Percentiles rank a stretch among this genome's conserved stretches.
Conservation (phyloP, 257 asterid genomes). For the Cordia subcordata region DNA sequence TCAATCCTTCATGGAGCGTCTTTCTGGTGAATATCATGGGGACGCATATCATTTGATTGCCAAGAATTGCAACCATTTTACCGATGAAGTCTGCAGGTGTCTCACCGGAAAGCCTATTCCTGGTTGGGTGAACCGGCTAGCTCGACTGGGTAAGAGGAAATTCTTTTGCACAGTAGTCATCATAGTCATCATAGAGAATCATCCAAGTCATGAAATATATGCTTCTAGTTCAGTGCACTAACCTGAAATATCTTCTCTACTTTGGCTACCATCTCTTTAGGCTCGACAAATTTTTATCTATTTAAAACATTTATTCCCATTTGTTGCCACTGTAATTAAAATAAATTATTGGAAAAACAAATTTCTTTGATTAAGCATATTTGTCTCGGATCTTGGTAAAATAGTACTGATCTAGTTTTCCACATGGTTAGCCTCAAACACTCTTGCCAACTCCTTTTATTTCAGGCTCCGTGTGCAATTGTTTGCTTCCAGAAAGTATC, state of each 20-base stretch:
- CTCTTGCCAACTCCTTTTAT: background rate
- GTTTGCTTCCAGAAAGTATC: constrained; percentile 78
- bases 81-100: constrained; percentile 65
- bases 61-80: constrained; percentile 92
- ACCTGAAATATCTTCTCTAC: no score
- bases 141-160: constrained; percentile 61
- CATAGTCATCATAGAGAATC: constrained; percentile 4
- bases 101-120: constrained; percentile 83
- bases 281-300: no score
- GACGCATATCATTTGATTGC: constrained; percentile 84
- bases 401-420: background rate
- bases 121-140: constrained; percentile 93
- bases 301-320: no score
- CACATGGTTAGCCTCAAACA: background rate
- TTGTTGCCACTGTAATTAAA: no score
- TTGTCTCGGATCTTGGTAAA: background rate
- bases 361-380: background rate
- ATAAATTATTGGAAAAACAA: background rate
- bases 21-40: constrained; percentile 70
- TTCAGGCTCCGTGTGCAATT: constrained; percentile 88
- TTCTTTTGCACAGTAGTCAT: constrained; percentile 6
- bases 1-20: constrained; percentile 69
- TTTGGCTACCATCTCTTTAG: no score
- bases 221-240: background rate
- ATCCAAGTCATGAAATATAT: background rate